phyloP scores from a whole-genome alignment of 2,329 filamentous ascomycete species.

The Scedosporium minutisporum region DNA sequence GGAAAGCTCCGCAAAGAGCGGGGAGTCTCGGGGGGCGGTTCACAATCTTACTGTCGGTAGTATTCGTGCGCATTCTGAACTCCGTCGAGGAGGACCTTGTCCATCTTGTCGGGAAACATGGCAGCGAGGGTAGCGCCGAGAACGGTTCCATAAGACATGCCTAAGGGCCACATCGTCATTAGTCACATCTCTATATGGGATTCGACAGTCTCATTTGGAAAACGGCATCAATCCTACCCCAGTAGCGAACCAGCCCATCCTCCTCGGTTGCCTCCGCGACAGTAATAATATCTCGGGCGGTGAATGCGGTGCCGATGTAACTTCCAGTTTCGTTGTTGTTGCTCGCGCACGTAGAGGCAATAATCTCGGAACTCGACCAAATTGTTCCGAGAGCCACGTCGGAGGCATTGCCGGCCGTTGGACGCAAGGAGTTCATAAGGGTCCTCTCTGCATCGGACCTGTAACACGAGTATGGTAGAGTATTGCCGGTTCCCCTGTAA shows the following conservation, averaged over 20 bases:
- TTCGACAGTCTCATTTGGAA: too few species aligned
- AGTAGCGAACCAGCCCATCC: slow-evolving; percentile 29
- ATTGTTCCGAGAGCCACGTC: slow-evolving; percentile 12
- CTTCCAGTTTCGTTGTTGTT: slow-evolving; percentile 19
- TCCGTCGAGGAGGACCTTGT: slow-evolving; percentile 22
- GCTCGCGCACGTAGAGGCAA: slow-evolving; percentile 13
- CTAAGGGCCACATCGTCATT: slow-evolving; percentile 9
- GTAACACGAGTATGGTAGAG: background rate
- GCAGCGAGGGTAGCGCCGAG: slow-evolving; percentile 26
- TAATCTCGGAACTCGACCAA: slow-evolving; percentile 15
- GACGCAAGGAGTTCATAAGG: background rate
- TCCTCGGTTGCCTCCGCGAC: slow-evolving; percentile 33
- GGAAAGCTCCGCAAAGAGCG: background rate
- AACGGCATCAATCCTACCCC: slow-evolving; percentile 23
- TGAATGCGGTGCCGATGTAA: slow-evolving; percentile 31
- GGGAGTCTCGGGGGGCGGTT: too few species aligned
- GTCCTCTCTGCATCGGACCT: background rate
- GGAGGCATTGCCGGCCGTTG: slow-evolving; percentile 11
- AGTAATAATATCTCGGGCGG: slow-evolving; percentile 31
- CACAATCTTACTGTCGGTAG: slow-evolving; percentile 15
- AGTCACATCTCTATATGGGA: too few species aligned
- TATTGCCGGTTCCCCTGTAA: background rate
- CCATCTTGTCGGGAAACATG: slow-evolving; percentile 28
- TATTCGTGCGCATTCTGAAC: slow-evolving; percentile 21
- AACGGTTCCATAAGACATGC: slow-evolving; percentile 27